Conservation (phyloP, 352 stramenopile genomes). For the Globisporangium irregulare region DNA sequence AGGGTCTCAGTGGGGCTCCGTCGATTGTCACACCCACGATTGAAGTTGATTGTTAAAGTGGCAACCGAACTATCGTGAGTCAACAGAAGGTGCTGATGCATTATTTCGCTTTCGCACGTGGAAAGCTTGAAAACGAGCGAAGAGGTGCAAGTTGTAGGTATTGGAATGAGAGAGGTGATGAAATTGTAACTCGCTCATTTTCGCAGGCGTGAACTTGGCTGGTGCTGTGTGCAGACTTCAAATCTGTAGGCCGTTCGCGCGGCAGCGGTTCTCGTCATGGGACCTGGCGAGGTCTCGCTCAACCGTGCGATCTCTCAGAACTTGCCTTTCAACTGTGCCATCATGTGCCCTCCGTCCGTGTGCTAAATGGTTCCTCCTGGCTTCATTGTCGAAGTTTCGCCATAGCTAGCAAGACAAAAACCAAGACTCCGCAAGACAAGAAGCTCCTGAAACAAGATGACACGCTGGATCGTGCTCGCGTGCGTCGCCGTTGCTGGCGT, state of each 20-base stretch:
- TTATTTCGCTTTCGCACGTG: no score
- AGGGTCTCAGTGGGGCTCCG: no score
- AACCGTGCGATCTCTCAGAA: neutral
- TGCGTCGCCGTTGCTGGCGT: neutral
- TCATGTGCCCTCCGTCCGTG: neutral
- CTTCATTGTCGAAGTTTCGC: neutral
- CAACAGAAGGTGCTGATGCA: neutral
- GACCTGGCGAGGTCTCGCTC: neutral
- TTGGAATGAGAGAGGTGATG: neutral
- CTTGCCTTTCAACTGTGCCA: no score
- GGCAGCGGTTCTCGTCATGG: neutral
- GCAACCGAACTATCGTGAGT: no score
- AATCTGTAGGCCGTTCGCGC: conserved; percentile 90
- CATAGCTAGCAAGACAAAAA: neutral
- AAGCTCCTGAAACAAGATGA: neutral
- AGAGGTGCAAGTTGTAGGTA: neutral
- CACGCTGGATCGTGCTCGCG: neutral
- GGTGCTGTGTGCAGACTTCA: conserved; percentile 91
- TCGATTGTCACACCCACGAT: no score
- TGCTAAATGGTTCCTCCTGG: neutral
- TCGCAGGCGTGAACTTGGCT: conserved; percentile 86
- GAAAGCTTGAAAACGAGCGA: no score
- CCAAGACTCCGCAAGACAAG: neutral
- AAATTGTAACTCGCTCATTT: neutral
- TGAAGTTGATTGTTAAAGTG: no score